Conservation (phyloP, 768 basidiomycete genomes). For the Epithele typhae region DNA sequence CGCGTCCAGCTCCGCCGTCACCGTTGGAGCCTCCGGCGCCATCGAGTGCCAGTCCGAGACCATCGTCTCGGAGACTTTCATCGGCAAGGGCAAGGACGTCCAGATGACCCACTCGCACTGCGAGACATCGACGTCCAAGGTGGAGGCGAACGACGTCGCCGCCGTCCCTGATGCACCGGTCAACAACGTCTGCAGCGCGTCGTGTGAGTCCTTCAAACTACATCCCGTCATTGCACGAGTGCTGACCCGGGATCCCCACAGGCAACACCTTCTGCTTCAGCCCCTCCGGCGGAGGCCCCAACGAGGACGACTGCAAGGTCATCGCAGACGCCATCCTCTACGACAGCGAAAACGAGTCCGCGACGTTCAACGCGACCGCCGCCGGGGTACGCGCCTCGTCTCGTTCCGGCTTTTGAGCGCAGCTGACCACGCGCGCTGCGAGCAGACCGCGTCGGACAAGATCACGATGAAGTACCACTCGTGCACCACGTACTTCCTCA, state of each 20-base stretch:
- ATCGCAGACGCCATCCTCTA: slow-evolving; percentile 47
- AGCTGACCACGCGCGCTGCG: neutral
- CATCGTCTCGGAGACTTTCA: slow-evolving; percentile 25
- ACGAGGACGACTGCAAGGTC: slow-evolving; percentile 43
- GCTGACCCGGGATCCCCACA: neutral
- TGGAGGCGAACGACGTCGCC: neutral
- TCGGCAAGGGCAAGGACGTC: slow-evolving; percentile 41
- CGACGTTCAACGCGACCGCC: slow-evolving; percentile 7
- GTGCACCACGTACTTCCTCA: slow-evolving; percentile 46
- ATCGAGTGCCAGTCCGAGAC: neutral
- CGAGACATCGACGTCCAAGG: slow-evolving; percentile 5
- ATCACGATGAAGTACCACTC: slow-evolving; percentile 37
- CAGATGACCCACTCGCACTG: slow-evolving; percentile 35
- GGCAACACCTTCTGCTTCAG: slow-evolving; percentile 40
- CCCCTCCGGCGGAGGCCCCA: slow-evolving; percentile 42
- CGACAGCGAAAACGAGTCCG: slow-evolving; percentile 43
- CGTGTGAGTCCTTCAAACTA: slow-evolving; percentile 31
- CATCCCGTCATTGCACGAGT: neutral
- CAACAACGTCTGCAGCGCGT: slow-evolving; percentile 34
- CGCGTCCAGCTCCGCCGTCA: neutral
- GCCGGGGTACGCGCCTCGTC: slow-evolving; percentile 1
- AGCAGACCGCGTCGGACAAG: slow-evolving; percentile 30
- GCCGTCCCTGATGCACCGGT: slow-evolving; percentile 24
- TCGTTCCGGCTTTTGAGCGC: neutral
- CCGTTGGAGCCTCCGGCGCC: no score